A percentile compares a stretch with the other conserved stretches of the same genome.
phyloP scores from a whole-genome alignment of 805 yeast species.

The Ogataea methanolica region DNA sequence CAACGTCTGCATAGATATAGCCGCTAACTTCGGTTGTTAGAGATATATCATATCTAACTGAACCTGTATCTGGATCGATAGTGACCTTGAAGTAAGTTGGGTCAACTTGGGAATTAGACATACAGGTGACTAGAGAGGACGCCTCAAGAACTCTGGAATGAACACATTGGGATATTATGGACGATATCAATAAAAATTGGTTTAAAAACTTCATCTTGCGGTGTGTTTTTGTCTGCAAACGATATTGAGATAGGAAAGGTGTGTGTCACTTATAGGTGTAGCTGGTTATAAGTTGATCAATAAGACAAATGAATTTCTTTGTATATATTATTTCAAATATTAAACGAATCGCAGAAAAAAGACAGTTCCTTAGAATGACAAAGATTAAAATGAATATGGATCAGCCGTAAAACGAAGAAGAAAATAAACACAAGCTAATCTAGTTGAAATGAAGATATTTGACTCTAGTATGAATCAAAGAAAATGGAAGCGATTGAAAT shows the following conservation, averaged over 20 bases:
- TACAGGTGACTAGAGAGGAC: slow-evolving; percentile 80
- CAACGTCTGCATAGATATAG: slow-evolving; percentile 62
- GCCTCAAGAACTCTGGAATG: slow-evolving; percentile 45
- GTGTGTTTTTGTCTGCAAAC: background rate
- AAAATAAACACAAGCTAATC: too few species aligned
- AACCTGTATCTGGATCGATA: slow-evolving; percentile 66
- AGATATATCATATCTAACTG: slow-evolving; percentile 65
- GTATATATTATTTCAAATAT: background rate
- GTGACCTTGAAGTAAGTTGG: slow-evolving; percentile 72
- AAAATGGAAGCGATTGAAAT: too few species aligned
- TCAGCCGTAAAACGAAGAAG: too few species aligned
- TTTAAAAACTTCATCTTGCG: background rate
- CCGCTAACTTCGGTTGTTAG: slow-evolving; percentile 65
- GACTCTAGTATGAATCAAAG: too few species aligned
- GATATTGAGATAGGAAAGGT: background rate
- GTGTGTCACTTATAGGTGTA: too few species aligned
- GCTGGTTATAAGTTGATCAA: too few species aligned
- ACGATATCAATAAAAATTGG: slow-evolving; percentile 1
- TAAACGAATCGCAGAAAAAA: too few species aligned
- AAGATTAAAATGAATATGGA: too few species aligned
- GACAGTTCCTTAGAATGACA: too few species aligned
- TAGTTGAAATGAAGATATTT: too few species aligned
- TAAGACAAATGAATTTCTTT: too few species aligned
- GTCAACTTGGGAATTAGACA: slow-evolving; percentile 67
- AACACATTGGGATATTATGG: slow-evolving; percentile 9